These are phyloP conservation scores for Fusarium euwallaceae DNA, from an alignment of 2,329 filamentous ascomycete genomes.

Conservation along the genomic window DNA sequence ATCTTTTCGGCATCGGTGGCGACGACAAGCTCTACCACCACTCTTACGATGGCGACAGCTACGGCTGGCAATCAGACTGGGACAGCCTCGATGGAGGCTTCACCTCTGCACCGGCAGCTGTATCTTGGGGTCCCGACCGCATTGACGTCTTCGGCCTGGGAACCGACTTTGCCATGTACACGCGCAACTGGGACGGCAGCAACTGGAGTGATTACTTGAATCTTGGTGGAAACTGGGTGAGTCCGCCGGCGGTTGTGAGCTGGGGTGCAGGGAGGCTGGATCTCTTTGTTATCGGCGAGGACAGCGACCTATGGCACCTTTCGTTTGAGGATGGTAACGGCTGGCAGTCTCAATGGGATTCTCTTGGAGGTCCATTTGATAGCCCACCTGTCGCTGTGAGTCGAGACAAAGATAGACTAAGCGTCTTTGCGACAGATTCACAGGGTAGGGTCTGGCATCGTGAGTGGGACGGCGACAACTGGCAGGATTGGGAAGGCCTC, in stretches of 20 bases:
- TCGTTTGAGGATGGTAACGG: slow-evolving; percentile 40
- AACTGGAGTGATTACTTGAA: slow-evolving; percentile 39
- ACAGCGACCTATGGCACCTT: slow-evolving; percentile 46
- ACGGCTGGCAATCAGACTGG: neutral
- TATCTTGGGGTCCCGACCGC: slow-evolving; percentile 43
- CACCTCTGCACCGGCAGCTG: slow-evolving; percentile 34
- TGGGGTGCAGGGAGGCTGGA: slow-evolving; percentile 46
- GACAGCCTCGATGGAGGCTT: slow-evolving; percentile 34
- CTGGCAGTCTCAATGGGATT: slow-evolving; percentile 34
- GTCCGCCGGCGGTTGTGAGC: slow-evolving; percentile 44
- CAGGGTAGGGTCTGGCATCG: neutral
- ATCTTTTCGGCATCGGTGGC: neutral
- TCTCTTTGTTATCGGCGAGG: slow-evolving; percentile 48
- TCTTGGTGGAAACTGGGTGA: slow-evolving; percentile 43
- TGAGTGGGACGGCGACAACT: neutral
- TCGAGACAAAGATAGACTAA: neutral
- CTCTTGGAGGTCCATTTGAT: neutral
- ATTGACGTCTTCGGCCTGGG: slow-evolving; percentile 43
- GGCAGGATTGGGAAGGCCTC: neutral
- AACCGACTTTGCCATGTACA: slow-evolving; percentile 39
- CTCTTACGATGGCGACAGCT: neutral
- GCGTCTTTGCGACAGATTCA: neutral
- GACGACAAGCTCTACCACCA: neutral
- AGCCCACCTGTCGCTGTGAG: slow-evolving; percentile 1
- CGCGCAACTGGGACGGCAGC: slow-evolving; percentile 38